Base-by-base conservation (phyloP, 2,329 filamentous ascomycete genomes). In the Penicillium brevicompactum region DNA sequence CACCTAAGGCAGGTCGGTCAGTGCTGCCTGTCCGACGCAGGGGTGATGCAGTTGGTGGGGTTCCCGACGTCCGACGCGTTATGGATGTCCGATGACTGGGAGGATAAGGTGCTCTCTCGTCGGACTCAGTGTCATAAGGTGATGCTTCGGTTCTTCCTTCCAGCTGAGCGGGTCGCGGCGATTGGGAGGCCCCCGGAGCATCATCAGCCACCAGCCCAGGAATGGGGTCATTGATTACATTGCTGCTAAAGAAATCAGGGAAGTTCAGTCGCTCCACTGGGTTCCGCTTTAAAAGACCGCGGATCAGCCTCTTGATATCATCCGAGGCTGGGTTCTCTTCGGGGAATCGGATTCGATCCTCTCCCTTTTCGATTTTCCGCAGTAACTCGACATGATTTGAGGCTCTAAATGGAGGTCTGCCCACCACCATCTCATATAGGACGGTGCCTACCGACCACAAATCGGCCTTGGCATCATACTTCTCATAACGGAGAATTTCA, bases 361-460 rank as follows among this genome's bases (percentile, higher is more conserved):
- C 89, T 16, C 89, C 87, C 57, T 88, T 88, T 72, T 97, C 93
- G 61, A 99, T 99, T 77, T 90, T 94, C 58, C 91, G 86, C 42
- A 97, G 82, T 34, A 99, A 79, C 71, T 99, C 94, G 40, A 99
- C 92, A 69, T 99, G 94, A 70, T 99, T 97, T 52, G 86, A 86
- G 31, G 94, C 94, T 62, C 91, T 84, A 76, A 97, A 99, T 0
- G 94, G 94, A 21, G 94, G 92, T 59, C 86, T 88, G 50, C 92
- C 93, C 6, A 88, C 90, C 58, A 94, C 86, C 92, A 99, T 96
- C 76, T 99, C 94, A 71, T 91, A 96, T 22, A 96, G 78, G 8
- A 99, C 94, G 16, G 94, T 96, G 48, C 94, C 94, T 32, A 97
- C 91, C 21, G 94, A 99, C 94, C 94, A 99, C 32, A 99, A 79